A percentile compares a stretch with the other conserved stretches of the same genome.
Conservation (phyloP, 768 basidiomycete genomes). For the Suillus brevipes region DNA sequence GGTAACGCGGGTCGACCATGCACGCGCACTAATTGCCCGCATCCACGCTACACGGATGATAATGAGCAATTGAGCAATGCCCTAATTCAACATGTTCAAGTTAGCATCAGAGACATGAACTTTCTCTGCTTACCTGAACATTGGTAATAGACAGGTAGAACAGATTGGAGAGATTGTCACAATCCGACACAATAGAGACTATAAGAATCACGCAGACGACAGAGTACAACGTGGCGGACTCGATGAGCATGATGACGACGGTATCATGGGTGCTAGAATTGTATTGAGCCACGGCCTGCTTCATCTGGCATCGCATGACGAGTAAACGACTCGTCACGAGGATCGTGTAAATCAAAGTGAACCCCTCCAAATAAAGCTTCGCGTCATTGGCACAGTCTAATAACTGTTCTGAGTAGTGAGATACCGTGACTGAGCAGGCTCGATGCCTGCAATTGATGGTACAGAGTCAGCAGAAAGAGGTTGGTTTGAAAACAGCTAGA, state of each 20-base stretch:
- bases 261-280: constrained; percentile 21
- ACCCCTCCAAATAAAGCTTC: too few relatives aligned
- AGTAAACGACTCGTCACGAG: constrained; percentile 34
- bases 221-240: constrained; percentile 35
- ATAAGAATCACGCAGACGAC: constrained; percentile 33
- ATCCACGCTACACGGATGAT: constrained; percentile 37
- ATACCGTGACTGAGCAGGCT: too few relatives aligned
- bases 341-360: constrained; percentile 33
- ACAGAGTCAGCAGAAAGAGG: too few relatives aligned
- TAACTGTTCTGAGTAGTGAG: too few relatives aligned
- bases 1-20: neutral
- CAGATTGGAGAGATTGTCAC: constrained; percentile 26
- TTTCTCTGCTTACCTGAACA: constrained; percentile 24
- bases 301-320: constrained; percentile 18
- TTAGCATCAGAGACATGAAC: too few relatives aligned
- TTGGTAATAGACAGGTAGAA: constrained; percentile 33
- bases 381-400: too few relatives aligned
- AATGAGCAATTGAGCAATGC: constrained; percentile 36
- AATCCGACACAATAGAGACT: constrained; percentile 26
- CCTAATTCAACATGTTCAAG: constrained; percentile 18
- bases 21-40: constrained; percentile 15
- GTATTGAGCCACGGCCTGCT: neutral
- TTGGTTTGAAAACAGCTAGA: too few relatives aligned
- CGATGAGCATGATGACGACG: constrained; percentile 35
- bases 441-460: too few relatives aligned